Evolutionary conservation across 2,329 filamentous ascomycete species (phyloP).

Genomic region (Ceratocystis eucalypticola): DNA sequence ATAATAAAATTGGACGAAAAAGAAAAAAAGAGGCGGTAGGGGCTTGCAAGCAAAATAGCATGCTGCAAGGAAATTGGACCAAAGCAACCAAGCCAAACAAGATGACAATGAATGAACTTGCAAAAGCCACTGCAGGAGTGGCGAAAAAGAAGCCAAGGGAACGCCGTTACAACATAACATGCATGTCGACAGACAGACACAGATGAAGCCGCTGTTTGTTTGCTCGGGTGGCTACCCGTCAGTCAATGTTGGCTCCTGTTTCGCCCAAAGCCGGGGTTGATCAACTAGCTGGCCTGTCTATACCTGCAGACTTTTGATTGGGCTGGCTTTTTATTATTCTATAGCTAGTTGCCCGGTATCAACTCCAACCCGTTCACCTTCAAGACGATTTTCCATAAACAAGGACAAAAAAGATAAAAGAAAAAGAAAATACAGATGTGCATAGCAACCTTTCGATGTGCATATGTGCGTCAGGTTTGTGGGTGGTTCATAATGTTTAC

Average conservation of each 20-base stretch:
- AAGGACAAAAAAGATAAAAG: not conserved
- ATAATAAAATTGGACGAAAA: not conserved
- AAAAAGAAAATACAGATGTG: not conserved
- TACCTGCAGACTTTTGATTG: not conserved
- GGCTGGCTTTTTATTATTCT: not conserved
- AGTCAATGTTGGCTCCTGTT: not conserved
- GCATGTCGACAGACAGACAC: slow-evolving; percentile 2
- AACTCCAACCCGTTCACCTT: not conserved
- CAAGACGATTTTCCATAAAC: not conserved
- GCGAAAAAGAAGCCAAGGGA: slow-evolving; percentile 2
- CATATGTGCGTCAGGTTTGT: not conserved
- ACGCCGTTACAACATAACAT: slow-evolving; percentile 4
- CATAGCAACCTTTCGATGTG: not conserved
- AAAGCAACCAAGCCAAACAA: not conserved
- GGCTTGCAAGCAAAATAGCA: not conserved
- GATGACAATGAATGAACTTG: not conserved
- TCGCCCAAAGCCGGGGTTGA: not conserved
- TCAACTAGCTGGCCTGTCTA: not conserved
- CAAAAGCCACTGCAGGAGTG: not conserved
- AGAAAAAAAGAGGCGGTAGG: not conserved
- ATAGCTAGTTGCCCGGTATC: not conserved
- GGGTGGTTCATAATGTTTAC: not conserved
- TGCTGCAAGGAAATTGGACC: not conserved
- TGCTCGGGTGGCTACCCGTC: slow-evolving; percentile 5
- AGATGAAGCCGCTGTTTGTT: not conserved